Base-by-base conservation (phyloP, 495 filamentous ascomycete genomes). In the Hyaloscypha hepaticicola region DNA sequence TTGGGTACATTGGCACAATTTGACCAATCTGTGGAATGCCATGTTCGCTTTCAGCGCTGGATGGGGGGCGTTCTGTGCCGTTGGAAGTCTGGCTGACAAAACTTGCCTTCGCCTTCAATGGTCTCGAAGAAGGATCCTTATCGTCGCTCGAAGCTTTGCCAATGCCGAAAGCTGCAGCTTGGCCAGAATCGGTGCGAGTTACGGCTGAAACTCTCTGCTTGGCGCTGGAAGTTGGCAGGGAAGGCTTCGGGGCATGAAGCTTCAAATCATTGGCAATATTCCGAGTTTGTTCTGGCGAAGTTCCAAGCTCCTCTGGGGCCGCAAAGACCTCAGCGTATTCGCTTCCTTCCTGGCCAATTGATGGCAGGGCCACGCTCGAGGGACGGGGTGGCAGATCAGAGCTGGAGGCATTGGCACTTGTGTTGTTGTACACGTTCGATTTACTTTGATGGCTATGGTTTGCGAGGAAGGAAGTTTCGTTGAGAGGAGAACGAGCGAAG, bases 1-100 rank as follows among this genome's bases (percentile, higher is more conserved):
- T 87, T 38, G 88, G 88, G 71, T 94, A 89, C 92, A 99, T 96
- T 34, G 95, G 96, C 24, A 98, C 93, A 69, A 92, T 84, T 71
- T 87, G 82, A 41, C 93, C 93, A 66, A 96, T 95, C 72, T 94
- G 90, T 12, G 93, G 94, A 66, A 97, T 96, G 14, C 94, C 94
- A 65, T 89, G 85, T 67, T 93, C 91, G 22, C 90, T 87, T 59
- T 72, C 52, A 48, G 72, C 55, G 38, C 62, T 65, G 8, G 71
- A 69, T 28, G 69, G 61, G 38, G 58, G 77, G 31, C 75, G 70
- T 61, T 82, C 80, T 33, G 74, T 74, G 59, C 75, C 70, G 49
- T 72, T 74, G 6, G 80, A 82, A 51, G 79, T 74, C 70, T 89
- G 72, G 79, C 86, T 77, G 69, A 85, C 67, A 73, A 75, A 85